phyloP scores from a whole-genome alignment of 2,329 filamentous ascomycete genomes.

The Xylogone sp. region DNA sequence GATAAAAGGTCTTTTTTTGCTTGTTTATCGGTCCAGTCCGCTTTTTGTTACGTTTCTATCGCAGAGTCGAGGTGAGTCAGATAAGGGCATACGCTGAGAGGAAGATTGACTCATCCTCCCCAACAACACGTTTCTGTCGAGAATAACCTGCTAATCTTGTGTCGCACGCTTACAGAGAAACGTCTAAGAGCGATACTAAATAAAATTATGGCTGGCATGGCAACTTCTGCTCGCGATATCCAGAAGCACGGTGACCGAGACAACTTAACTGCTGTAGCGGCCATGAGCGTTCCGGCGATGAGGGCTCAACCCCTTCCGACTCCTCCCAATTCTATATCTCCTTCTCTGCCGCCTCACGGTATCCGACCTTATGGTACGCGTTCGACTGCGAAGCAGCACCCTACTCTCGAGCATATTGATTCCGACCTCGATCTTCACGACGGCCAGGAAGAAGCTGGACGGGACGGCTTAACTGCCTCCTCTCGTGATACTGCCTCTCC shows the following conservation, averaged over 20 bases:
- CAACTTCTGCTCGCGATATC: conserved; percentile 62
- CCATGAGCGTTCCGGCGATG: conserved; percentile 51
- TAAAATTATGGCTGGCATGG: conserved; percentile 58
- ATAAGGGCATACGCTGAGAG: conserved; percentile 1
- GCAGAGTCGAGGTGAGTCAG: conserved; percentile 31
- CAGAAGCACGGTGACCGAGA: conserved; percentile 58
- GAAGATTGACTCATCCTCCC: not conserved
- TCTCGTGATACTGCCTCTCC: conserved; percentile 20
- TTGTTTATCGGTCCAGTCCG: conserved; percentile 11
- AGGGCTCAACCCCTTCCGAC: conserved; percentile 71
- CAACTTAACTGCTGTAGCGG: conserved; percentile 71
- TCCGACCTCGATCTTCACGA: conserved; percentile 87
- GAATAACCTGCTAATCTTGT: conserved; percentile 16
- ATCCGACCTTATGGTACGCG: conserved; percentile 58
- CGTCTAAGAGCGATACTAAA: conserved; percentile 21
- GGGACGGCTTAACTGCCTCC: conserved; percentile 15
- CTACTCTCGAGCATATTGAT: conserved; percentile 61
- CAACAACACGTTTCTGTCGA: conserved; percentile 10
- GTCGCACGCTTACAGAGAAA: conserved; percentile 29
- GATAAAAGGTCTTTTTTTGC: conserved; percentile 18
- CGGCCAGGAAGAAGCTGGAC: conserved; percentile 43
- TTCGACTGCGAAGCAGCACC: conserved; percentile 25
- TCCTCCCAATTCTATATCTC: conserved; percentile 93
- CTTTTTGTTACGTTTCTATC: conserved; percentile 21
- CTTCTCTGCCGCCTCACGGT: conserved; percentile 76